Evolutionary conservation across 352 stramenopile genomes (phyloP), one percentile per base, ranked within the genome.

Genomic region (Globisporangium rhizosaccharum): DNA sequence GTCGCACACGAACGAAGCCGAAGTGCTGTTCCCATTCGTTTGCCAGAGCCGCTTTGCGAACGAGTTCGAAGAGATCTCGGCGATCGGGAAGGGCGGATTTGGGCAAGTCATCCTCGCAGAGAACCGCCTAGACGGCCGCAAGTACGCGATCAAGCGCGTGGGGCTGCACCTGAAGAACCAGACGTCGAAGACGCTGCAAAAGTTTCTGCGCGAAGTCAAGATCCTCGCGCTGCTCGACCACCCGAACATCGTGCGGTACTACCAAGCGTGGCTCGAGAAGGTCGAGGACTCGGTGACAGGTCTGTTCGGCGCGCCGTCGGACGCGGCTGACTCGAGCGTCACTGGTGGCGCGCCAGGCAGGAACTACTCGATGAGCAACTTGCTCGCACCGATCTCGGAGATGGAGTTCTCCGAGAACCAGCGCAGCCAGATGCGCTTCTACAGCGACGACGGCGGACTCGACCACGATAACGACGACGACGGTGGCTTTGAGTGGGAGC

Each of bases 91-190:
- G 66, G 95, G 95, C 47, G 95, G 94, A 1, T 97, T 97, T 39
- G 95, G 95, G 17, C 88, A 98, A 78, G 95, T 98, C 5, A 92
- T 97, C 54, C 81, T 97, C 33, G 90, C 90, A 14, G 84, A 96
- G 52, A 98, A 98, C 70, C 87, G 92, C 8, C 70, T 98, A 0
- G 95, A 98, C 73, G 82, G 92, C 25, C 79, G 92, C 59, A 86
- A 96, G 41, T 97, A 97, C 67, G 95, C 93, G 1, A 90, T 98
- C 46, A 98, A 98, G 68, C 79, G 84, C 41, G 80, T 94, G 23
- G 84, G 82, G n/a, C 64, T 92, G 6, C 82, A 89, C 53, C 55
- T 94, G 36, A 89, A 90, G 60, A 85, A 92, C 54, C 84, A 94
- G 56, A 96, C 88, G 14, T 96, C 85, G 25, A 91, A 93, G 67